Percentiles rank a stretch among this genome's conserved stretches.
Evolutionary conservation across 148 eudicot species (phyloP).

Genomic region (Camellia japonica): DNA sequence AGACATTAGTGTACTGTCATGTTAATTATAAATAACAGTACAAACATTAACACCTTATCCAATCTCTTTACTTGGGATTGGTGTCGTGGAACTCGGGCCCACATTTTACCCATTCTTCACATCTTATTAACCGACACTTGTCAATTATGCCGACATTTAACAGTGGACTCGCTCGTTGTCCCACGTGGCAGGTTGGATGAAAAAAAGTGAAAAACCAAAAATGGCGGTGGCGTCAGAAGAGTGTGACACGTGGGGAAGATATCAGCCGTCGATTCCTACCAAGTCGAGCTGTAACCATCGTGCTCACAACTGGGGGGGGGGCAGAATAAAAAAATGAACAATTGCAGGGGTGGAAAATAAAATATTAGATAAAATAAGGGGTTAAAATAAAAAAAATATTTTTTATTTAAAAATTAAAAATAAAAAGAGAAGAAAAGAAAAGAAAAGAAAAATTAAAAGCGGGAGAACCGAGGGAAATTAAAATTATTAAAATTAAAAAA

Average conservation of each 20-base stretch:
- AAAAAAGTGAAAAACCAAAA: not conserved
- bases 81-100: no score
- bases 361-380: constrained; percentile 8
- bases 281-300: constrained; percentile 27
- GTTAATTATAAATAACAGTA: no score
- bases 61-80: no score
- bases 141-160: no score
- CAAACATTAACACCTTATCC: no score
- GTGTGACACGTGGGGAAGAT: constrained; percentile 4
- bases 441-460: not conserved
- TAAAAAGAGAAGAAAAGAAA: not conserved
- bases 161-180: no score
- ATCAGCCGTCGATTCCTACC: not conserved
- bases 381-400: not conserved
- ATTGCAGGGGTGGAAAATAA: not conserved
- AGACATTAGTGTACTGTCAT: no score
- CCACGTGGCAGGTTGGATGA: no score
- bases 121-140: no score
- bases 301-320: constrained; percentile 28
- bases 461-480: constrained; percentile 26
- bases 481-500: not conserved
- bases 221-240: not conserved
- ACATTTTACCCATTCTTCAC: no score
- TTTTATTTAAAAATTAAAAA: not conserved
- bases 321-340: not conserved